Evolutionary conservation across 495 filamentous ascomycete genomes (phyloP).

Genomic region (Chaetomium cochliodes): DNA sequence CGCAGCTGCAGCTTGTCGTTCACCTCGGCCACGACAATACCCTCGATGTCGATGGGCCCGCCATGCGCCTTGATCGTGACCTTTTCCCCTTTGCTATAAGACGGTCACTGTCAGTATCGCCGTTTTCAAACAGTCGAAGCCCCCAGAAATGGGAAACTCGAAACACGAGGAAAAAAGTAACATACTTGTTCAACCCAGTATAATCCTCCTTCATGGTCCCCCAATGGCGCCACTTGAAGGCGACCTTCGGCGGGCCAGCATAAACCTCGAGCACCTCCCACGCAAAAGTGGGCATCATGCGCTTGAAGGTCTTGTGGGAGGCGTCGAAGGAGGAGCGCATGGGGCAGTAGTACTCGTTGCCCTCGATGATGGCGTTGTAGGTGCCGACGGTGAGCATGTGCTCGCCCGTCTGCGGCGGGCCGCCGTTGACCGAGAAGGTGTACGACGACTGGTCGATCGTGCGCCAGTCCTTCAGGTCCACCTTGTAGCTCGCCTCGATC

Average conservation of each 20-base stretch:
- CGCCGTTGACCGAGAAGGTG: conserved; percentile 61
- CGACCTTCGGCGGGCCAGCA: conserved; percentile 57
- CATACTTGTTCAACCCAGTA: conserved; percentile 58
- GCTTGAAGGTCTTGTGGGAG: conserved; percentile 66
- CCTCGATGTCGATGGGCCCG: conserved; percentile 49
- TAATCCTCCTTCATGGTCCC: conserved; percentile 64
- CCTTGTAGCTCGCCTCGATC: conserved; percentile 67
- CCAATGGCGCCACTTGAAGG: conserved; percentile 66
- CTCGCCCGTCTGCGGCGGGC: conserved; percentile 52
- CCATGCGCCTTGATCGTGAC: conserved; percentile 56
- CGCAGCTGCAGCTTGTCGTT: conserved; percentile 57
- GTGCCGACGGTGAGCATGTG: conserved; percentile 67
- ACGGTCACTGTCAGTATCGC: background rate
- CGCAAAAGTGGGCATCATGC: conserved; percentile 68
- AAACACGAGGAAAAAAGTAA: conserved; percentile 13
- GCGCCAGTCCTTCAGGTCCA: conserved; percentile 58
- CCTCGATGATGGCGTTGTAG: conserved; percentile 63
- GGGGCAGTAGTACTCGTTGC: conserved; percentile 62
- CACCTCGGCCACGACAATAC: conserved; percentile 58
- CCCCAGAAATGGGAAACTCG: background rate
- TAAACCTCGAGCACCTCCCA: conserved; percentile 70
- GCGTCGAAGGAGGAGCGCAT: conserved; percentile 55
- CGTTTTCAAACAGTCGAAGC: background rate
- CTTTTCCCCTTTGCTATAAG: conserved; percentile 55
- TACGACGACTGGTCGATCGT: conserved; percentile 58